These are phyloP conservation scores for Candida anglica DNA, from an alignment of 805 yeast genomes.

Conservation along the genomic window DNA sequence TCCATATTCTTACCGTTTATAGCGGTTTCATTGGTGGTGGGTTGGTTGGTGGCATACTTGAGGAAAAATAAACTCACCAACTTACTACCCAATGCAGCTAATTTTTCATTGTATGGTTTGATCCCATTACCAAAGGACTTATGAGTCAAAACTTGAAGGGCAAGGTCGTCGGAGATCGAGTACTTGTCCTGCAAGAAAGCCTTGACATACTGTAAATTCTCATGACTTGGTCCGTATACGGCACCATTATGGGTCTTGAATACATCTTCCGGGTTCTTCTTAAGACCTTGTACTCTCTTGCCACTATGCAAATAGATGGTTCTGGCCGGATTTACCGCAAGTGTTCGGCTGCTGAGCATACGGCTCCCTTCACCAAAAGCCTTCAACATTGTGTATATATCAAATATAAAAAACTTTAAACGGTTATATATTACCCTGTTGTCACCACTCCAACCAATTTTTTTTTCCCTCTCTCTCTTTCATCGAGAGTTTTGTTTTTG, in stretches of 20 bases:
- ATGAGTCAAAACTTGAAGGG: constrained; percentile 84
- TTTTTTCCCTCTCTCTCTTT: no score
- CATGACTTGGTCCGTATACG: constrained; percentile 48
- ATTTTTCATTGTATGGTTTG: constrained; percentile 84
- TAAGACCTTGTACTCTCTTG: constrained; percentile 64
- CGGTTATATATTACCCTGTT: no score
- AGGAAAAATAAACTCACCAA: constrained; percentile 49
- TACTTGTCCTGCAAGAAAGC: constrained; percentile 45
- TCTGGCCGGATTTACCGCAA: no score
- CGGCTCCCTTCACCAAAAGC: no score
- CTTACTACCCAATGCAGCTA: constrained; percentile 69
- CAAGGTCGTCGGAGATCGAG: constrained; percentile 53
- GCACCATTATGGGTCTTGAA: constrained; percentile 29
- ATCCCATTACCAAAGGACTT: constrained; percentile 92
- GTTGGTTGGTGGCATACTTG: constrained; percentile 34
- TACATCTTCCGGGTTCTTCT: constrained; percentile 62
- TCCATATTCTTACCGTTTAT: constrained; percentile 53
- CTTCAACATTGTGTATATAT: no score
- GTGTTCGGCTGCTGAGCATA: no score
- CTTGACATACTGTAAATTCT: constrained; percentile 48
- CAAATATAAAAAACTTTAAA: no score
- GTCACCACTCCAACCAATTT: no score
- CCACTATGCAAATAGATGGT: constrained; percentile 43
- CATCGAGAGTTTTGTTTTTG: no score
- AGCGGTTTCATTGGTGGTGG: constrained; percentile 25